These are phyloP conservation scores for Halophytophthora batemanensis DNA, from an alignment of 352 stramenopile genomes.

Conservation along the genomic window DNA sequence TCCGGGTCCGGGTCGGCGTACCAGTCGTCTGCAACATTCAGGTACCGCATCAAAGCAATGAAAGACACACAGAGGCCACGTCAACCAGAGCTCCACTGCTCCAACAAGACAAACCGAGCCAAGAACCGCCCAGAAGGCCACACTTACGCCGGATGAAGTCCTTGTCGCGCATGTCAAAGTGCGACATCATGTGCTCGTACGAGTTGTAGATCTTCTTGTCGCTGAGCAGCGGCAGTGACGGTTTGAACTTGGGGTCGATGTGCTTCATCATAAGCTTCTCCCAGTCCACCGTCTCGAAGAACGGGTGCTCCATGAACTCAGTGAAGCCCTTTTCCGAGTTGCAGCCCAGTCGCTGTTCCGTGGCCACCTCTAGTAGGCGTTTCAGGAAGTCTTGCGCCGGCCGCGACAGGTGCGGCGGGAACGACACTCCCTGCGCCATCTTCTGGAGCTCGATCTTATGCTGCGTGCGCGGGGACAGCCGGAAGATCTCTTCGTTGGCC, in stretches of 20 bases:
- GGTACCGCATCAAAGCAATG: not conserved
- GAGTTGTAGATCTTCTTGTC: slow-evolving; percentile 86
- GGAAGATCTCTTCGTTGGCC: slow-evolving; percentile 74
- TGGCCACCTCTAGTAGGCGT: slow-evolving; percentile 76
- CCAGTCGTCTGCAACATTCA: slow-evolving; percentile 75
- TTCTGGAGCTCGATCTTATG: slow-evolving; percentile 82
- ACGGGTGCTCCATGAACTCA: slow-evolving; percentile 88
- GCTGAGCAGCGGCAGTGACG: slow-evolving; percentile 48
- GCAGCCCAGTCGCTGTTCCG: slow-evolving; percentile 70
- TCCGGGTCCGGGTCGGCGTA: slow-evolving; percentile 67
- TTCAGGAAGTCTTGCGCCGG: slow-evolving; percentile 75
- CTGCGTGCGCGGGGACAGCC: slow-evolving; percentile 65
- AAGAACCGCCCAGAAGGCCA: not conserved
- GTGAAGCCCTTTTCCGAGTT: slow-evolving; percentile 70
- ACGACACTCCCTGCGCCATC: slow-evolving; percentile 67
- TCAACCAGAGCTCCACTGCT: not conserved
- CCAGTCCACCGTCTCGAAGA: slow-evolving; percentile 86
- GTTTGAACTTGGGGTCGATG: slow-evolving; percentile 82
- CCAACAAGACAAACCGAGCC: slow-evolving; percentile 3
- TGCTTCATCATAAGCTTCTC: slow-evolving; percentile 88
- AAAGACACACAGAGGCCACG: not conserved
- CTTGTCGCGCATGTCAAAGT: slow-evolving; percentile 83
- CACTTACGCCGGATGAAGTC: slow-evolving; percentile 80
- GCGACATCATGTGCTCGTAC: slow-evolving; percentile 88
- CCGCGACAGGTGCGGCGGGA: slow-evolving; percentile 58